Conservation (phyloP, 129 eudicot genomes). For the Solidago caesia region DNA sequence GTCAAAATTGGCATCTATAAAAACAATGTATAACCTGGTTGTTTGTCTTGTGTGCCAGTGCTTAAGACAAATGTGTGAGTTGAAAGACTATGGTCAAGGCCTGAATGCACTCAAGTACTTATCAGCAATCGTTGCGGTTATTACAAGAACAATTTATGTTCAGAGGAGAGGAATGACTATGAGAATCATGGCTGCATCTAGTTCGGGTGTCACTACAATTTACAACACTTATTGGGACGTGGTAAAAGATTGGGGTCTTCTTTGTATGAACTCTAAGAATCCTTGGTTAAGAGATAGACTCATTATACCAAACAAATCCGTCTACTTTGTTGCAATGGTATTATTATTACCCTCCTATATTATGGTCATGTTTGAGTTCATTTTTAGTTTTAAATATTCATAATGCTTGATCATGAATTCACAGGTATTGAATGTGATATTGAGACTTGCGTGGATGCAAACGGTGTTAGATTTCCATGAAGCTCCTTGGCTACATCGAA, state of each 20-base stretch:
- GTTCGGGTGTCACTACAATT: constrained; percentile 34
- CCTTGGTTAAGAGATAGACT: constrained; percentile 49
- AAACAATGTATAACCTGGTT: background rate
- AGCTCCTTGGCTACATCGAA: constrained; percentile 28
- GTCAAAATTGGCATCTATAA: background rate
- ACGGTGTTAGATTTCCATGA: constrained; percentile 38
- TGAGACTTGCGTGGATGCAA: constrained; percentile 47
- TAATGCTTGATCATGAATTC: background rate
- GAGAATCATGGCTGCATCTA: constrained; percentile 37
- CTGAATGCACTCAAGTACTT: constrained; percentile 44
- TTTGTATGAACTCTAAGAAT: constrained; percentile 31
- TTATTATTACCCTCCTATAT: background rate
- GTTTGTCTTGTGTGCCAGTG: constrained; percentile 27
- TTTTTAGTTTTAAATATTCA: background rate
- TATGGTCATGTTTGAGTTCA: too few relatives aligned
- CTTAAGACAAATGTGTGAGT: constrained; percentile 29
- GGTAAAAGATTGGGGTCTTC: constrained; percentile 45
- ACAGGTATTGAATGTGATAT: constrained; percentile 37
- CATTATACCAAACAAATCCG: constrained; percentile 27
- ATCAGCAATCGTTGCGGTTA: constrained; percentile 42
- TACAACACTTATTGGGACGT: constrained; percentile 39
- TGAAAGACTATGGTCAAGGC: constrained; percentile 29
- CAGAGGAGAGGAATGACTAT: constrained; percentile 27
- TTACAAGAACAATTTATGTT: constrained; percentile 37
- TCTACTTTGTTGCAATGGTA: constrained; percentile 46